Evolutionary conservation across 2,329 filamentous ascomycete genomes (phyloP).

Genomic region (Monilinia fructicola): DNA sequence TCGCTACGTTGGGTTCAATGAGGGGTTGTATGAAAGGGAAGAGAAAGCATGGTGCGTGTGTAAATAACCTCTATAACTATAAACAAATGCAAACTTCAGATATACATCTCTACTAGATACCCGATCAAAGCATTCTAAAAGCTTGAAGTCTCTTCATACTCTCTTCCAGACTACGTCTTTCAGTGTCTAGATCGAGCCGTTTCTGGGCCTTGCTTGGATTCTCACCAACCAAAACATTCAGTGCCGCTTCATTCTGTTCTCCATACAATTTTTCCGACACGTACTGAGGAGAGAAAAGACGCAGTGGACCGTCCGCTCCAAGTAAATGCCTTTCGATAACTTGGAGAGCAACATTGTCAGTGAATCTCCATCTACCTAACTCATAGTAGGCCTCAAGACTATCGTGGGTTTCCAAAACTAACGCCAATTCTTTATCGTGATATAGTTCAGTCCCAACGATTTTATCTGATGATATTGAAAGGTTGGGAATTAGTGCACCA

Average conservation of each 20-base stretch:
- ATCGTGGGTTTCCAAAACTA: constrained; percentile 23
- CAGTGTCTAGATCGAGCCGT: constrained; percentile 16
- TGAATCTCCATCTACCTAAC: constrained; percentile 27
- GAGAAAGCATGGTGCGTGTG: not conserved
- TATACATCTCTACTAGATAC: not conserved
- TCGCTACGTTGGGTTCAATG: not conserved
- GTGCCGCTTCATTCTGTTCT: constrained; percentile 18
- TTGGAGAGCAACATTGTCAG: constrained; percentile 29
- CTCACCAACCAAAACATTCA: constrained; percentile 26
- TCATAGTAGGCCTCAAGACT: constrained; percentile 26
- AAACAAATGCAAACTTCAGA: not conserved
- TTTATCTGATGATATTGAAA: not conserved
- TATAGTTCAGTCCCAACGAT: not conserved
- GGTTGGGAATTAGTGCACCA: not conserved
- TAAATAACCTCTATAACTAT: not conserved
- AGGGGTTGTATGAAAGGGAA: not conserved
- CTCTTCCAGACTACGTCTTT: constrained; percentile 26
- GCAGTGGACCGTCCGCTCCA: constrained; percentile 25
- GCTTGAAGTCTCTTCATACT: constrained; percentile 25
- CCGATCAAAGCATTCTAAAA: constrained; percentile 26
- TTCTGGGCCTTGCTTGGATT: constrained; percentile 21
- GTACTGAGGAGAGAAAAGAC: constrained; percentile 26
- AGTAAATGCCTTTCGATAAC: constrained; percentile 30
- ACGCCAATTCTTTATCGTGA: constrained; percentile 19
- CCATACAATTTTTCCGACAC: constrained; percentile 26